phyloP scores from a whole-genome alignment of 2,329 filamentous ascomycete genomes.

The Fusarium pseudocircinatum region DNA sequence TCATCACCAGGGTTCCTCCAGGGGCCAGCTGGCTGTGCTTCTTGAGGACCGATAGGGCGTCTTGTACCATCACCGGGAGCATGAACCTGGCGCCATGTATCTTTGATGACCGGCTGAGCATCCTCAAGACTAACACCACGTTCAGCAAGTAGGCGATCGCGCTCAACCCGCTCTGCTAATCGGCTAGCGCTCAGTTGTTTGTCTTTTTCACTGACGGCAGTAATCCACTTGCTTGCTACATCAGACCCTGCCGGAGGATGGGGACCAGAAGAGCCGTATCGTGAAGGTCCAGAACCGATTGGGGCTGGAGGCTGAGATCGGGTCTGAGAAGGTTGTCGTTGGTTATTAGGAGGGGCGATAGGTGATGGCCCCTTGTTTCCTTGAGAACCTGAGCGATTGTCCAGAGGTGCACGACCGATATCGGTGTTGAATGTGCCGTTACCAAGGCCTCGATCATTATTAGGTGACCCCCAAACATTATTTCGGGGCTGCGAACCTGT shows the following conservation, averaged over 20 bases:
- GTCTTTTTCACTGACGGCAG: constrained; percentile 57
- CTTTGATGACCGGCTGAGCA: constrained; percentile 59
- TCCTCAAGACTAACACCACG: constrained; percentile 57
- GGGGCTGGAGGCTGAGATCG: constrained; percentile 46
- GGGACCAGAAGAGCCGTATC: constrained; percentile 43
- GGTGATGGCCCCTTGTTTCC: constrained; percentile 56
- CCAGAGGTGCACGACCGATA: constrained; percentile 56
- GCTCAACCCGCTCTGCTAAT: constrained; percentile 52
- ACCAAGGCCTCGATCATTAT: constrained; percentile 75
- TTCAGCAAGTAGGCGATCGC: constrained; percentile 56
- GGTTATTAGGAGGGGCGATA: constrained; percentile 51
- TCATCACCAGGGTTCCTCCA: constrained; percentile 49
- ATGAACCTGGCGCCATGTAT: constrained; percentile 62
- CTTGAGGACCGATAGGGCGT: constrained; percentile 38
- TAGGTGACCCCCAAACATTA: constrained; percentile 81
- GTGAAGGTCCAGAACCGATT: constrained; percentile 46
- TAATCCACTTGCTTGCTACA: constrained; percentile 55
- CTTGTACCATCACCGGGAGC: constrained; percentile 51
- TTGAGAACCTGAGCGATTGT: constrained; percentile 50
- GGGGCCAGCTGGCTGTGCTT: constrained; percentile 41
- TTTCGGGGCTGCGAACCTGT: constrained; percentile 62
- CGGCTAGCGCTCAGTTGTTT: constrained; percentile 54
- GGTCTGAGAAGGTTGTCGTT: constrained; percentile 40
- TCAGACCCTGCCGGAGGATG: constrained; percentile 47
- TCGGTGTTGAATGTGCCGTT: constrained; percentile 80